Conservation (phyloP, 805 yeast genomes). For the Yamadazyma phyllophila region DNA sequence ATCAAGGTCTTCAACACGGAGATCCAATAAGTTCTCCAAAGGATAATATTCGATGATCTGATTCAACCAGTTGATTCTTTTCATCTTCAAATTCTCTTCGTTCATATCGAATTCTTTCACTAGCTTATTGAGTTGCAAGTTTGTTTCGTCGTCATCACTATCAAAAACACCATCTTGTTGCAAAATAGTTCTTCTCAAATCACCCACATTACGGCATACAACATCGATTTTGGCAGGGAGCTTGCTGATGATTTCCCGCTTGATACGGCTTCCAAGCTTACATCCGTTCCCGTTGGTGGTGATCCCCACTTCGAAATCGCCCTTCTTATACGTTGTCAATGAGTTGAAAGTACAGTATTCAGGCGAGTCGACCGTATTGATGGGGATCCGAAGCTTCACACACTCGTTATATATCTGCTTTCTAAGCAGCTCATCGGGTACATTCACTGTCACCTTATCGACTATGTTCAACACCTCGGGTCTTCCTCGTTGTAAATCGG, state of each 20-base stretch:
- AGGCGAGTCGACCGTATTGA: constrained; percentile 74
- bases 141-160: constrained; percentile 69
- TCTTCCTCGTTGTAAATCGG: constrained; percentile 62
- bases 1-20: constrained; percentile 59
- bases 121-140: constrained; percentile 57
- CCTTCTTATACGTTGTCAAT: constrained; percentile 66
- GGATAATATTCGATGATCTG: constrained; percentile 93
- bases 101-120: constrained; percentile 59
- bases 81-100: constrained; percentile 48
- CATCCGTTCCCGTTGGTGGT: constrained; percentile 91
- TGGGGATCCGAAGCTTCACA: constrained; percentile 66
- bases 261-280: constrained; percentile 74
- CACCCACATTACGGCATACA: constrained; percentile 68
- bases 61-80: constrained; percentile 78
- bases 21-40: constrained; percentile 54
- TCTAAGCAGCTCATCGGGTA: constrained; percentile 34
- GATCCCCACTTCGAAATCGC: constrained; percentile 77
- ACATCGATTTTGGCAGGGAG: constrained; percentile 71
- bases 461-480: constrained; percentile 59
- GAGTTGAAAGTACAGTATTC: constrained; percentile 73
- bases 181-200: constrained; percentile 55
- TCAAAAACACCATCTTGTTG: constrained; percentile 54
- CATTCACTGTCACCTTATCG: constrained; percentile 71
- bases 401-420: constrained; percentile 50
- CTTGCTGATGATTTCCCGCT: constrained; percentile 62